Evolutionary conservation across 768 basidiomycete genomes (phyloP), one percentile per base, ranked within the genome.

Genomic region (Calocybe indica): DNA sequence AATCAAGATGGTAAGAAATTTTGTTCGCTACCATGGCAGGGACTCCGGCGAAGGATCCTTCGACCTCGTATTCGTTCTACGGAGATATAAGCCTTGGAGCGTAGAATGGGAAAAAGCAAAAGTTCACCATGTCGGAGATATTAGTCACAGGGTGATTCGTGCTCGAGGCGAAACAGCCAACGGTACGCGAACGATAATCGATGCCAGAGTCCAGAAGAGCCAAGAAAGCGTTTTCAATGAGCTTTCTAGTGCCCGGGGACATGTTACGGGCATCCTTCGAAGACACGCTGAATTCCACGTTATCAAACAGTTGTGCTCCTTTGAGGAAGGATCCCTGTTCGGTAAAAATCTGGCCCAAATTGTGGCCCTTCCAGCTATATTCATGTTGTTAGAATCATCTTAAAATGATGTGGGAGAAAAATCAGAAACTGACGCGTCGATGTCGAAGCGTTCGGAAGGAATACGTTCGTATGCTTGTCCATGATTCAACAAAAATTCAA

Each of bases 171-270:
- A 60, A 75, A 48, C 68, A 67, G 0, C 73, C 72, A 7, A 73
- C 62, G 8, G 65, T 38, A 14, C 55, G 53, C 12, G 64, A 65
- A 31, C 72, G 55, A 50, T 72, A 73, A 48, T 73, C 65, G 22
- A 74, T 66, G 3, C 71, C 73, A 1, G 72, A 70, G 53, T 75
- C 73, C 37, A 69, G 59, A 9, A 75, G 59, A 8, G 66, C 66
- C 34, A 64, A 53, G 46, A 71, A 69, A 0, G 59, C 51, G 62
- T 29, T 14, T 9, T 43, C 43, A 8, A 70, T 52, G n/a, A 69
- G 57, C 47, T 62, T 64, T 9, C 67, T 52, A 1, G 64, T 59
- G 11, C 55, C 54, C 3, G 59, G 41, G 0, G 67, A 52, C 65
- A 70, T 62, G n/a, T 52, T 50, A 1, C 51, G 52, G 2, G 63